Evolutionary conservation across 2,329 filamentous ascomycete species (phyloP).

Genomic region (Aspergillus japonicus): DNA sequence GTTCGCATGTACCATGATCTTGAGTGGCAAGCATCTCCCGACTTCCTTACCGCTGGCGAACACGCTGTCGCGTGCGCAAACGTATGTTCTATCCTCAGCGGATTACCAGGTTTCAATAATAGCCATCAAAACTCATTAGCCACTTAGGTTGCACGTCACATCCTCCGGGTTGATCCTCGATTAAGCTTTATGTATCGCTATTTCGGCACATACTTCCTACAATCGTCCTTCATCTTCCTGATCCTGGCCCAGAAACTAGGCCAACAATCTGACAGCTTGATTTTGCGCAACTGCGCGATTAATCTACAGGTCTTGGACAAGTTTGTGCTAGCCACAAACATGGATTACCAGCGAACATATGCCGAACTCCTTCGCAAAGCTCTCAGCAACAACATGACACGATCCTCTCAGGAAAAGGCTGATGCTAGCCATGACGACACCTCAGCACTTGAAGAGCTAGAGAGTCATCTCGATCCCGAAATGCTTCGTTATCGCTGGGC

Average conservation of each 20-base stretch:
- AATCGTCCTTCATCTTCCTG: constrained; percentile 2
- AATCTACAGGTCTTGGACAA: constrained; percentile 2
- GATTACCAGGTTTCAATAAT: not conserved
- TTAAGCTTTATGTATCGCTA: constrained; percentile 1
- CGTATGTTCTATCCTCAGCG: not conserved
- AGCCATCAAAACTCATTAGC: not conserved
- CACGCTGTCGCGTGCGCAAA: constrained; percentile 5
- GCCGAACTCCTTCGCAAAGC: not conserved
- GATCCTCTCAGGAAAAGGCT: not conserved
- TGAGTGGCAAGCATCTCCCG: not conserved
- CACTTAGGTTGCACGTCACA: not conserved
- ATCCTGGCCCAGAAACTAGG: constrained; percentile 4
- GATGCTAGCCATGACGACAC: not conserved
- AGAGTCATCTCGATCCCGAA: not conserved
- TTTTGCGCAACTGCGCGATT: not conserved
- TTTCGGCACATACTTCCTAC: constrained; percentile 4
- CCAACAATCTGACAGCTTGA: not conserved
- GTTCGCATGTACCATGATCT: constrained; percentile 4
- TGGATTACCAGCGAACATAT: constrained; percentile 4
- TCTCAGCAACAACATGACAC: not conserved
- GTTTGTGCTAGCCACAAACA: constrained; percentile 1
- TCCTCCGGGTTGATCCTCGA: not conserved
- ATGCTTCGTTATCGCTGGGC: constrained; percentile 4
- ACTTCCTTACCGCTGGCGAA: not conserved
- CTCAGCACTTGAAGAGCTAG: not conserved